phyloP scores from a whole-genome alignment of 768 basidiomycete species.

The Mycena albidolilacea region DNA sequence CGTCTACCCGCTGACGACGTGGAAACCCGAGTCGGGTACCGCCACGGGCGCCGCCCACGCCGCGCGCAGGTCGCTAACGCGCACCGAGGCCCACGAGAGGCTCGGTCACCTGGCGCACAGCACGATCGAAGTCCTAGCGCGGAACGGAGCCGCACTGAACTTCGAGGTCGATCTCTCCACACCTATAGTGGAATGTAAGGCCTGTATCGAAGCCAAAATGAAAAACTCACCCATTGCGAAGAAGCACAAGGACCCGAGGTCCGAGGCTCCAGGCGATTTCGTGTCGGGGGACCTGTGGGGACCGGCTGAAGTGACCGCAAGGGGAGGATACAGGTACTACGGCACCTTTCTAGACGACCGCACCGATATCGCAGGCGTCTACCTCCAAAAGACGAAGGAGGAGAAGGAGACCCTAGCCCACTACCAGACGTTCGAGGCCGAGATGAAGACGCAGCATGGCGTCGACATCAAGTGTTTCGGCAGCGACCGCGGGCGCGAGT shows the following conservation, averaged over 20 bases:
- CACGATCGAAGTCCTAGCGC: neutral
- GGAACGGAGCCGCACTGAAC: conserved; percentile 4
- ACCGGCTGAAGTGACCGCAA: conserved; percentile 6
- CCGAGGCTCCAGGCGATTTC: conserved; percentile 12
- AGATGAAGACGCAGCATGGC: too few species aligned
- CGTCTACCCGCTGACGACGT: too few species aligned
- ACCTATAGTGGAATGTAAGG: conserved; percentile 9
- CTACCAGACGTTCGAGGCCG: too few species aligned
- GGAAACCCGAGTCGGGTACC: too few species aligned
- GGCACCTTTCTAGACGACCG: conserved; percentile 11
- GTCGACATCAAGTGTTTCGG: too few species aligned
- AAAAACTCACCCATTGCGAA: conserved; percentile 5
- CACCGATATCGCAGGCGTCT: conserved; percentile 28
- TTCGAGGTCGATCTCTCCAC: conserved; percentile 19
- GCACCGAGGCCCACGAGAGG: too few species aligned
- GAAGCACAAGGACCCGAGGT: conserved; percentile 18
- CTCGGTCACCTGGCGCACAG: too few species aligned
- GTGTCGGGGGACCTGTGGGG: conserved; percentile 43
- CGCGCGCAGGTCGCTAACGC: too few species aligned
- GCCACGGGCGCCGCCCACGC: too few species aligned
- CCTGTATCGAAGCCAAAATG: too few species aligned
- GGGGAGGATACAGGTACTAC: neutral
- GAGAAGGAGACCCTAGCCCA: neutral
- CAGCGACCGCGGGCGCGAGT: too few species aligned
- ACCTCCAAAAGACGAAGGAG: conserved; percentile 27